Conservation (phyloP, 208 protist species). For the Leptomonas pyrrhocoris region DNA sequence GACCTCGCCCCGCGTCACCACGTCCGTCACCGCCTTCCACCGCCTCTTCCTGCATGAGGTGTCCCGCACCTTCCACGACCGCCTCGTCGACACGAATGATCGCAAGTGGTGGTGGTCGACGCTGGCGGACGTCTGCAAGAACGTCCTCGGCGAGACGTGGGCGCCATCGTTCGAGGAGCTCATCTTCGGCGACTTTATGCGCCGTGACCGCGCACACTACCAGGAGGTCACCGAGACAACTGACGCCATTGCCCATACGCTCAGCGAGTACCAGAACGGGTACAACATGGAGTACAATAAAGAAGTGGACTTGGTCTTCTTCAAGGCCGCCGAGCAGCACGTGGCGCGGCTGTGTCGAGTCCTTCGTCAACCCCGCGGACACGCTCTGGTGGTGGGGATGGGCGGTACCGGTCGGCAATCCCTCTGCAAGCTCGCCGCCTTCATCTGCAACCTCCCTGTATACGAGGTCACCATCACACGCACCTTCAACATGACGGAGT, state of each 20-base stretch:
- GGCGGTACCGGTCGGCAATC: conserved; percentile 96
- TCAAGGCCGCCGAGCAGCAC: conserved; percentile 96
- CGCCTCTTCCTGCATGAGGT: conserved; percentile 96
- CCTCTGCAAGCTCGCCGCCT: conserved; percentile 94
- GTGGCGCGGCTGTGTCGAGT: conserved; percentile 96
- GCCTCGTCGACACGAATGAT: conserved; percentile 93
- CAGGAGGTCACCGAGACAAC: conserved; percentile 65
- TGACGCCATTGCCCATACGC: conserved; percentile 46
- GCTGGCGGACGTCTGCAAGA: conserved; percentile 55
- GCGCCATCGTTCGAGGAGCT: conserved; percentile 65
- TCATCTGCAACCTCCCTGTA: conserved; percentile 91
- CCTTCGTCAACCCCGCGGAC: conserved; percentile 95
- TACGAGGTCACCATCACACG: conserved; percentile 92
- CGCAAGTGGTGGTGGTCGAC: conserved; percentile 92
- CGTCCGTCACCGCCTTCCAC: conserved; percentile 55
- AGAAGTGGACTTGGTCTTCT: conserved; percentile 96
- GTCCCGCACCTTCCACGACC: conserved; percentile 96
- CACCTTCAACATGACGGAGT: conserved; percentile 93
- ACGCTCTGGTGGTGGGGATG: conserved; percentile 97
- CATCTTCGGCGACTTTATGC: conserved; percentile 93
- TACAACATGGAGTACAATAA: conserved; percentile 94
- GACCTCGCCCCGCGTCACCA: conserved; percentile 67
- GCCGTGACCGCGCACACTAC: conserved; percentile 88
- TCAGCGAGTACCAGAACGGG: conserved; percentile 89
- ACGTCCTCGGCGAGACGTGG: conserved; percentile 73